A percentile compares a stretch with the other conserved stretches of the same genome.
These are phyloP conservation scores for Medicago lupulina DNA, from an alignment of 306 rosid genomes.

Conservation along the genomic window DNA sequence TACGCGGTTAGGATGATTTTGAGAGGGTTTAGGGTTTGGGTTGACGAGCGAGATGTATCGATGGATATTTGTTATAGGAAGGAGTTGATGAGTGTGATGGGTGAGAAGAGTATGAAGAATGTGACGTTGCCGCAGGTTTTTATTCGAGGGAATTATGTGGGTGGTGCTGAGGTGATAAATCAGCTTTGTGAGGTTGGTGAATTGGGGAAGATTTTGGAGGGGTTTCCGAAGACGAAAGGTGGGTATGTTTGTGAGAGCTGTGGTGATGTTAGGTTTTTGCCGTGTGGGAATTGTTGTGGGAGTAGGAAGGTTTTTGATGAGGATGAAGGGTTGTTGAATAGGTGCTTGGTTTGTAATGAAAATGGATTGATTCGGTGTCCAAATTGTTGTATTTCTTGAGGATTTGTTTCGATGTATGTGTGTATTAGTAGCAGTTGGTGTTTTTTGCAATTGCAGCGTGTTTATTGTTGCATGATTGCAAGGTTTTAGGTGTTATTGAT, in stretches of 20 bases:
- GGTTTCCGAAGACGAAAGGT: slow-evolving; percentile 65
- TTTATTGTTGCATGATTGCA: slow-evolving; percentile 22
- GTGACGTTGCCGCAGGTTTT: slow-evolving; percentile 82
- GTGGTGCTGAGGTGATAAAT: slow-evolving; percentile 80
- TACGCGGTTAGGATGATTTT: slow-evolving; percentile 79
- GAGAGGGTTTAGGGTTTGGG: slow-evolving; percentile 89
- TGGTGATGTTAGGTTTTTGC: slow-evolving; percentile 86
- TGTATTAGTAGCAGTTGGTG: neutral
- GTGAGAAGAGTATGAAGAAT: slow-evolving; percentile 53
- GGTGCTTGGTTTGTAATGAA: slow-evolving; percentile 88
- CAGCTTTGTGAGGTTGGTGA: slow-evolving; percentile 81
- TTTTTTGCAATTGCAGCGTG: neutral
- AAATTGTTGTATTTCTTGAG: slow-evolving; percentile 61
- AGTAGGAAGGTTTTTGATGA: slow-evolving; percentile 91
- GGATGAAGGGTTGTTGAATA: slow-evolving; percentile 70
- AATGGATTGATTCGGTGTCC: slow-evolving; percentile 92
- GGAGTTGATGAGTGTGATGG: slow-evolving; percentile 76
- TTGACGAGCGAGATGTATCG: slow-evolving; percentile 85
- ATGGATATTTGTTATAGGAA: slow-evolving; percentile 74
- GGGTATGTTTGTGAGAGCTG: slow-evolving; percentile 85
- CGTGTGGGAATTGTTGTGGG: slow-evolving; percentile 82
- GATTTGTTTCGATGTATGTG: slow-evolving; percentile 7
- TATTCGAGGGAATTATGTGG: slow-evolving; percentile 69
- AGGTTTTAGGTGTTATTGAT: slow-evolving; percentile 49
- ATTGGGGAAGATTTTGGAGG: slow-evolving; percentile 71